Conservation (phyloP, 805 yeast species). For the Maudiozyma serrabonitensis region DNA sequence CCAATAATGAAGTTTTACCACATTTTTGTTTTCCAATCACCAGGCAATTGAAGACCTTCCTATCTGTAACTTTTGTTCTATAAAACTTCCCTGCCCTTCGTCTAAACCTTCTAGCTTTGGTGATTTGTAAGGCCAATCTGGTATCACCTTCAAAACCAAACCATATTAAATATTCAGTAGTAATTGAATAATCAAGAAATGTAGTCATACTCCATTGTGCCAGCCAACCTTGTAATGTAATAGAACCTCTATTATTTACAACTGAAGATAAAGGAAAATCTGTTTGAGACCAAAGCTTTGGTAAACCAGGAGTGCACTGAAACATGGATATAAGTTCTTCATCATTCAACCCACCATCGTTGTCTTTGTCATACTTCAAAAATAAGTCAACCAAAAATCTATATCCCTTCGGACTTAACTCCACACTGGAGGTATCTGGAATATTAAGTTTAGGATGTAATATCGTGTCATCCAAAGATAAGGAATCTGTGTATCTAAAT, state of each 20-base stretch:
- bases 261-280: slow-evolving; percentile 85
- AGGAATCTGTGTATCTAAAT: slow-evolving; percentile 84
- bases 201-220: slow-evolving; percentile 99
- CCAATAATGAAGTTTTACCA: slow-evolving; percentile 80
- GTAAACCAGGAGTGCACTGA: slow-evolving; percentile 88
- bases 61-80: slow-evolving; percentile 61
- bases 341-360: slow-evolving; percentile 89
- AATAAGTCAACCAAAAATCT: slow-evolving; percentile 86
- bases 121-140: slow-evolving; percentile 56
- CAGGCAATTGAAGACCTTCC: slow-evolving; percentile 88
- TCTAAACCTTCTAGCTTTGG: slow-evolving; percentile 68
- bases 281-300: slow-evolving; percentile 74
- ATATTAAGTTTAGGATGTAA: slow-evolving; percentile 75
- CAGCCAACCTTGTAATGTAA: slow-evolving; percentile 94
- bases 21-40: slow-evolving; percentile 76
- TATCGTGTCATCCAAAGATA: slow-evolving; percentile 71
- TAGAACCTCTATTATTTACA: slow-evolving; percentile 79
- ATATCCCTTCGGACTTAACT: slow-evolving; percentile 85
- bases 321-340: slow-evolving; percentile 61
- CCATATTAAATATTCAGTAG: slow-evolving; percentile 81
- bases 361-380: slow-evolving; percentile 80
- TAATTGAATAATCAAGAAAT: slow-evolving; percentile 69
- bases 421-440: slow-evolving; percentile 69
- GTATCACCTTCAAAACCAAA: slow-evolving; percentile 67
- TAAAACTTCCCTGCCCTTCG: slow-evolving; percentile 56